Evolutionary conservation across 2,329 filamentous ascomycete species (phyloP).

Genomic region (Talaromyces albobiverticillius): DNA sequence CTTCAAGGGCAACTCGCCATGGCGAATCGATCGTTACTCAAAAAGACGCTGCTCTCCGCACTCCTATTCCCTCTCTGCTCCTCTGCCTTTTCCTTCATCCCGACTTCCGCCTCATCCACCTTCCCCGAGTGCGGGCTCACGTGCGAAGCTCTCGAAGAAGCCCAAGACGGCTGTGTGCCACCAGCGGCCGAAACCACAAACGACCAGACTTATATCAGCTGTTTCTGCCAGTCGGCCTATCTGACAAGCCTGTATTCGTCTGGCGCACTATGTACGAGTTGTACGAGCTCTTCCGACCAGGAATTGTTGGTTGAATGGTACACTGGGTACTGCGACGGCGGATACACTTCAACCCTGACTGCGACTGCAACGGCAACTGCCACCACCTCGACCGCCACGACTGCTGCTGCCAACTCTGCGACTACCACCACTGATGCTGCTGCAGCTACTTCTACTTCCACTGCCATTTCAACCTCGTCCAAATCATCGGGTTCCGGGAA

Average conservation of each 20-base stretch:
- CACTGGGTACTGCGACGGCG: conserved; percentile 57
- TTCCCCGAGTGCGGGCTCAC: conserved; percentile 62
- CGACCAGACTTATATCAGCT: conserved; percentile 58
- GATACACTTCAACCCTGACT: conserved; percentile 27
- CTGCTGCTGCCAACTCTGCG: conserved; percentile 17
- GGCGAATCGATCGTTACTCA: not conserved
- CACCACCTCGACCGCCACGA: conserved; percentile 17
- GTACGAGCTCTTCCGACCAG: conserved; percentile 52
- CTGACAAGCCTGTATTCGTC: conserved; percentile 58
- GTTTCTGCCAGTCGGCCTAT: conserved; percentile 68
- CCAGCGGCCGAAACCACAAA: conserved; percentile 50
- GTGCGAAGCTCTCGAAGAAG: conserved; percentile 64
- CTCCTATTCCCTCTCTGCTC: conserved; percentile 2
- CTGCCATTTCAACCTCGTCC: not conserved
- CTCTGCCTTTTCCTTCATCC: conserved; percentile 28
- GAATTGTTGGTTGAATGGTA: conserved; percentile 68
- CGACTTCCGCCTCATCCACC: conserved; percentile 36
- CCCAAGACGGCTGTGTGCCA: conserved; percentile 69
- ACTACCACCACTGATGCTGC: not conserved
- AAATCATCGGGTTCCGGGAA: not conserved
- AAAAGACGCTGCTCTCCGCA: not conserved
- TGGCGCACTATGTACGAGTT: conserved; percentile 62
- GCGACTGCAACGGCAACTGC: conserved; percentile 26
- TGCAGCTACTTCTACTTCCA: not conserved
- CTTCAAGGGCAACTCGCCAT: not conserved